Evolutionary conservation across 2,329 filamentous ascomycete species (phyloP), one percentile per base, ranked within the genome.

Genomic region (Penicillium janthinellum): DNA sequence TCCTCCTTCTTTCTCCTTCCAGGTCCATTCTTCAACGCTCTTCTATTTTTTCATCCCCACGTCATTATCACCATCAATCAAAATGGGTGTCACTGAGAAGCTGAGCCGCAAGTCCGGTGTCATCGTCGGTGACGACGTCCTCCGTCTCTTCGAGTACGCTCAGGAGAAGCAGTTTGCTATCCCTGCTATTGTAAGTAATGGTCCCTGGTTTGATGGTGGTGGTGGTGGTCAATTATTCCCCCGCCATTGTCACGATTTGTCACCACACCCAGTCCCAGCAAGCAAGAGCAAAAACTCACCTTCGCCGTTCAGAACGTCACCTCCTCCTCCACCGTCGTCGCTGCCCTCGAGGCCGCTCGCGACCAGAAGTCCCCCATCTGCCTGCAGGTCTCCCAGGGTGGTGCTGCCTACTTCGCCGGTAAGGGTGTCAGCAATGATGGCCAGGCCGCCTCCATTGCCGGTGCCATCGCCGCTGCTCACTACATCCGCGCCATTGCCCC

Each of bases 301-400:
- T 20, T 38, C 25, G 17, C 5, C 1, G 5, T 15, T 35, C 62
- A 85, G 83, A 97, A 98, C 82, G 91, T 96, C 75, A 98, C 94
- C 71, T 96, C 92, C 44, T 96, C 91, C 64, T 96, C 92, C 64
- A 92, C 90, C 64, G 89, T 88, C 65, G 89, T 97, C 68, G 88
- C 92, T 71, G 82, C 91, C 57, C 92, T 99, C 71, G 95, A 99
- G 86, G 95, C 95, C 77, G 95, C 95, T 71, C 89, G 92, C 73
- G 93, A 98, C 80, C 84, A 88, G 77, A 96, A 96, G 80, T 85
- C 91, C 63, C 95, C 95, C 71, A 89, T 97, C 81, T 90, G 97
- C 80, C 88, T 98, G 70, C 95, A 98, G 83, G 85, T 91, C 73
- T 96, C 91, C 72, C 91, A 98, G 81, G 95, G 95, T 75, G 93